Percentiles rank a stretch among this genome's conserved stretches.
phyloP scores from a whole-genome alignment of 257 asterid species.

The Parsonsia alboflavescens region DNA sequence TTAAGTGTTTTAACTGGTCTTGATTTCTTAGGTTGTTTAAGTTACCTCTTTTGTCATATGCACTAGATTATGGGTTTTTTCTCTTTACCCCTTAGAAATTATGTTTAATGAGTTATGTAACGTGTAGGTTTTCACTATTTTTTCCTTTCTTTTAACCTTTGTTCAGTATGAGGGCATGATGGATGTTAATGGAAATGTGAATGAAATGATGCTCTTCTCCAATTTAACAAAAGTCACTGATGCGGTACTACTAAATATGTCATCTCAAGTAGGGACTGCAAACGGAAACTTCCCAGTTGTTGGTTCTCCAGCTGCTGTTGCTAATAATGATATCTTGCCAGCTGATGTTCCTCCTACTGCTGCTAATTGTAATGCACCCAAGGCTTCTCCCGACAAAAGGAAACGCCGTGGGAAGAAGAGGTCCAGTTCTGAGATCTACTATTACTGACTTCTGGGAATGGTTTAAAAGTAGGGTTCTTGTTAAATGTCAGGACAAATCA shows the following conservation, averaged over 20 bases:
- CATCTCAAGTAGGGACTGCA: conserved; percentile 6
- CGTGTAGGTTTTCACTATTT: not conserved
- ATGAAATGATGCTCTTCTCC: conserved; percentile 25
- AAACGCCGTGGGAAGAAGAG: not conserved
- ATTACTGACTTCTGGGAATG: not conserved
- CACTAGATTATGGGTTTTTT: not conserved
- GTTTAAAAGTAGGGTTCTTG: no score
- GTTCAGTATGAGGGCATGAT: conserved; percentile 40
- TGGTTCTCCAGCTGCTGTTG: not conserved
- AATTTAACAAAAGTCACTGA: conserved; percentile 14
- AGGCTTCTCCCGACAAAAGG: not conserved
- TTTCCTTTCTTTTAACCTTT: not conserved
- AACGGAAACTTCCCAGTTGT: not conserved
- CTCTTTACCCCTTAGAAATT: not conserved
- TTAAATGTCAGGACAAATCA: not conserved
- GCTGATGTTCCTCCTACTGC: not conserved
- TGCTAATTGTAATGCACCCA: not conserved
- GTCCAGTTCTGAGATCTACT: not conserved
- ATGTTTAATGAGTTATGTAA: not conserved
- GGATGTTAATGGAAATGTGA: conserved; percentile 12
- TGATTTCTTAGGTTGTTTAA: not conserved
- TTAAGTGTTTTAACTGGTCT: not conserved
- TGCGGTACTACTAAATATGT: conserved; percentile 1
- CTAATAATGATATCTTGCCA: not conserved
- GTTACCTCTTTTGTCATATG: not conserved